Evolutionary conservation across 192 early-diverging fungal species (phyloP), one percentile per base, ranked within the genome.

Genomic region (Coemansia sp.): DNA sequence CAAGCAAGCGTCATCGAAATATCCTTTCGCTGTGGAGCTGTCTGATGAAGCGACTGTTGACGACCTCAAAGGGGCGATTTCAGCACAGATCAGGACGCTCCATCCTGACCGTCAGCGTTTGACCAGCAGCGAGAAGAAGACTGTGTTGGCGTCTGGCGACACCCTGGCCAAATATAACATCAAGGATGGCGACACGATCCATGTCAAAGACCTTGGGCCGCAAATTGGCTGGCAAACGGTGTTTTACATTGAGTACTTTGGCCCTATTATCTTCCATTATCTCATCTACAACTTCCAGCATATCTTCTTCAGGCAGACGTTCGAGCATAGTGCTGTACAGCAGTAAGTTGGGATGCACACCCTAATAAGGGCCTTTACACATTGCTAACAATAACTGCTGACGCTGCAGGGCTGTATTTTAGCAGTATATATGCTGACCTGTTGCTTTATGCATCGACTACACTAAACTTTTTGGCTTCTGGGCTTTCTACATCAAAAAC

Each of bases 171-270:
- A 86, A 25, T 88, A 88, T 64, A 82, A 70, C 28, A 73, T 94
- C 56, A 77, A 82, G n/a, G 83, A 89, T 32, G 86, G 82, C 31
- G 87, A 83, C 60, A 82, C 74, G 6, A 71, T 92, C 32, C 70
- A 70, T 7, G 82, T 91, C 58, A 93, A 91, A 77, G 89, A 91
- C 59, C 78, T 90, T 10, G 87, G 93, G 9, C 92, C 92, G 16
- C 96, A 98, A 77, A 89, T 96, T 60, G 89, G 93, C 60, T 98
- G 96, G 96, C 83, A 84, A 58, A 92, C 91, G 19, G 94, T 96
- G 51, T 98, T 96, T 66, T 80, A 93, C 66, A 86, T 96, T 60
- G 96, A 98, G 76, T 98, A 98, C 56, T 67, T 88, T 44, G 96
- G 96, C 44, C 96, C 96, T 23, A 68, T 98, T 56, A 44, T 94